These are phyloP conservation scores for Lizanozyma gosingica DNA, from an alignment of 1,139 yeast genomes.

Conservation along the genomic window DNA sequence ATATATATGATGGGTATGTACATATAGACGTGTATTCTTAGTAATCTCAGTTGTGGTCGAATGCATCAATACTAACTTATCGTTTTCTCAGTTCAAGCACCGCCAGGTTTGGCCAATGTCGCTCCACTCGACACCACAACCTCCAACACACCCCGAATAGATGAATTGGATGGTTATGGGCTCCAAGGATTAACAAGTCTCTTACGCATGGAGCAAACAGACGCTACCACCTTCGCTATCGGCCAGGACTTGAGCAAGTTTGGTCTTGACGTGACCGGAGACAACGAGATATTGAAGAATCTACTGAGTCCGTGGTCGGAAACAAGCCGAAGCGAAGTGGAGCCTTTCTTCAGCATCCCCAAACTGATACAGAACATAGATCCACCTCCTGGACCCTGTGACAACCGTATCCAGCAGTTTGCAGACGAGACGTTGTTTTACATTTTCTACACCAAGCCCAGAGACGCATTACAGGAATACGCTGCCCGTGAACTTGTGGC, in stretches of 20 bases:
- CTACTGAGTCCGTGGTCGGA: conserved; percentile 94
- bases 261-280: conserved; percentile 52
- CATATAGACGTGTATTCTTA: no score
- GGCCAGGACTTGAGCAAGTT: conserved; percentile 77
- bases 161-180: conserved; percentile 58
- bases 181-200: conserved; percentile 63
- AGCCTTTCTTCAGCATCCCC: conserved; percentile 66
- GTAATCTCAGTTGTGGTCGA: no score
- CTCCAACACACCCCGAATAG: conserved; percentile 4
- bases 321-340: conserved; percentile 84
- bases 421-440: conserved; percentile 91
- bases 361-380: conserved; percentile 36
- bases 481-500: conserved; percentile 85
- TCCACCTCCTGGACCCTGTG: conserved; percentile 41
- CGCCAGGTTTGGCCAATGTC: not conserved
- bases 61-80: not conserved
- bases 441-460: conserved; percentile 88
- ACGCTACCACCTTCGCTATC: conserved; percentile 62
- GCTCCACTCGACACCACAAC: conserved; percentile 2
- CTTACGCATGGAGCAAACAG: conserved; percentile 58
- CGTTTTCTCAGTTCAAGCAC: not conserved
- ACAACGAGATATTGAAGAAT: conserved; percentile 51
- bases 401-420: conserved; percentile 64
- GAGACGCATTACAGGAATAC: conserved; percentile 86
- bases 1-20: not conserved